Base-by-base conservation (phyloP, 768 basidiomycete genomes). In the Suillus fuscotomentosus region DNA sequence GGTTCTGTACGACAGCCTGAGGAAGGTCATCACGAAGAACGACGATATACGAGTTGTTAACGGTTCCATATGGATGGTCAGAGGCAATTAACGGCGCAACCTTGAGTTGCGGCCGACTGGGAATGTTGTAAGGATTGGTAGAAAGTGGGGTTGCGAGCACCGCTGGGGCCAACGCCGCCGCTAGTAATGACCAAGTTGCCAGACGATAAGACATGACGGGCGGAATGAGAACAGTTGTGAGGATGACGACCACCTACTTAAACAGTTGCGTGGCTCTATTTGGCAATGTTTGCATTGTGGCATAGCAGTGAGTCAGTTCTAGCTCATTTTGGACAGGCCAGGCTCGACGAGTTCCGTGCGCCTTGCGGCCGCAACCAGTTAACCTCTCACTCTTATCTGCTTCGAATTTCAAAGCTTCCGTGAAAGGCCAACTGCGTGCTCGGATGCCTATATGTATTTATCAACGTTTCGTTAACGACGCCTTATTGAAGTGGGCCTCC, bases 21-120 rank as follows among this genome's bases (percentile, higher is more conserved):
- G 87, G 81, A 14, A 89, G 67, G 63, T 86, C 88, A 65, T 88
- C 83, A 83, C 93, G 94, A 67, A 99, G 82, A 74, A 95, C 84
- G 75, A 99, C 86, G 67, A 99, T 94, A 80, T 98, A 99, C n/a
- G 93, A 92, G 82, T 96, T 90, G 80, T 91, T 88, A 74, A 96
- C 79, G 63, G 85, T 81, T 60, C 88, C 87, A 77, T 91, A 87
- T 61, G 86, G 84, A 71, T 90, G 88, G 66, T 86, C 78, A 45
- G 78, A 79, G 43, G 80, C 83, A 62, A 83, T 67, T 60, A 92
- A 77, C 38, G 91, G 90, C 10, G 91, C 91, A 56, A 87, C 74
- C 17, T 80, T 68, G 47, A 90, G 72, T 51, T 84, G 79, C 27
- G 83, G 77, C 54, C 81, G 80, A 38, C 72, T 70, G n/a, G 73